Evolutionary conservation across 2,329 filamentous ascomycete genomes (phyloP).

Genomic region (Zelopaecilomyces penicillatus): DNA sequence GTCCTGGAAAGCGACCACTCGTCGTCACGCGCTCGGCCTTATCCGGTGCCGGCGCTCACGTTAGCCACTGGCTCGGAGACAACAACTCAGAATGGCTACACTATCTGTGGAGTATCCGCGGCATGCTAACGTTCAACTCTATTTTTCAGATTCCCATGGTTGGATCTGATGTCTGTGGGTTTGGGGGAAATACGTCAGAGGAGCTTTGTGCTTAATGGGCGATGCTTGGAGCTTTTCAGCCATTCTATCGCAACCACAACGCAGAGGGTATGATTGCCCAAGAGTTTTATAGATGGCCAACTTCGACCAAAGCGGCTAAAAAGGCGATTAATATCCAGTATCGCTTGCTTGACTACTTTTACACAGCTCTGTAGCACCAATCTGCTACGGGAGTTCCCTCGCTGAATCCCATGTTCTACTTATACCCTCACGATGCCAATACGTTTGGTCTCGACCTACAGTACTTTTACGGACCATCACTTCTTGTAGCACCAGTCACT

Average conservation of each 20-base stretch:
- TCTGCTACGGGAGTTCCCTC: conserved; percentile 53
- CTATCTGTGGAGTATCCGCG: conserved; percentile 49
- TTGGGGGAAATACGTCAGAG: conserved; percentile 52
- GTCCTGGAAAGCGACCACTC: conserved; percentile 56
- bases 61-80: conserved; percentile 52
- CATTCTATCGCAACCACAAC: conserved; percentile 63
- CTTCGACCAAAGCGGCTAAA: conserved; percentile 52
- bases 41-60: conserved; percentile 57
- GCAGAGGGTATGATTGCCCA: conserved; percentile 36
- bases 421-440: conserved; percentile 46
- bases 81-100: conserved; percentile 42
- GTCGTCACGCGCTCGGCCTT: conserved; percentile 72
- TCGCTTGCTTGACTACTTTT: conserved; percentile 64
- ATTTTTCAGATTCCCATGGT: conserved; percentile 63
- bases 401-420: conserved; percentile 62
- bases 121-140: conserved; percentile 52
- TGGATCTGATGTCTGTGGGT: conserved; percentile 71
- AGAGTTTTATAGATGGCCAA: conserved; percentile 60
- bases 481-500: conserved; percentile 39
- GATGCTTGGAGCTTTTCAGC: conserved; percentile 55
- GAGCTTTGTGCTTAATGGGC: conserved; percentile 60
- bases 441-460: conserved; percentile 38
- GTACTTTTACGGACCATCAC: conserved; percentile 38
- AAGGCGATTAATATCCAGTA: conserved; percentile 63
- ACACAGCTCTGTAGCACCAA: conserved; percentile 59